phyloP scores from a whole-genome alignment of 2,329 filamentous ascomycete species.

The Metarhizium robertsii region DNA sequence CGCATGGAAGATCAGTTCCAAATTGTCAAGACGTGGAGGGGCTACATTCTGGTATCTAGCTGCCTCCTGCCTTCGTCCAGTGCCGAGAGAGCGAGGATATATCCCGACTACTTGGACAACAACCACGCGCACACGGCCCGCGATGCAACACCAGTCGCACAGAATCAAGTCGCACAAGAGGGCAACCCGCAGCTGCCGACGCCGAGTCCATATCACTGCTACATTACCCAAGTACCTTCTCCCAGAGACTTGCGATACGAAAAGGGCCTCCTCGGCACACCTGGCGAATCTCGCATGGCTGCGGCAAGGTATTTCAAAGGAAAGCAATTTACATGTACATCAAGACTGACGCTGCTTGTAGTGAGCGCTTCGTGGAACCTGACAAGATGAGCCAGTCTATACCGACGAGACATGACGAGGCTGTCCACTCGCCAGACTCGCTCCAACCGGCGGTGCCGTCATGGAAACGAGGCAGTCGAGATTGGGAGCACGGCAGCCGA shows the following conservation, averaged over 20 bases:
- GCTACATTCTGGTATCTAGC: background rate
- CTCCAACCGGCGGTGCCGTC: background rate
- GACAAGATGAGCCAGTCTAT: background rate
- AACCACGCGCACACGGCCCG: background rate
- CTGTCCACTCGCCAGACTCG: background rate
- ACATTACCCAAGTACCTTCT: background rate
- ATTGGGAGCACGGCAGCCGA: background rate
- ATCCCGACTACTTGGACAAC: background rate
- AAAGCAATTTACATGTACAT: background rate
- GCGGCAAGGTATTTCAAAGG: background rate
- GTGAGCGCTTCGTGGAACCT: background rate
- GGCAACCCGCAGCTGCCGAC: background rate
- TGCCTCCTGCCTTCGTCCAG: background rate
- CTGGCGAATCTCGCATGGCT: background rate
- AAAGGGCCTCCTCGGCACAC: background rate
- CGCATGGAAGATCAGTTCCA: background rate
- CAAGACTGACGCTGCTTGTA: background rate
- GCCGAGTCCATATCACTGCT: background rate
- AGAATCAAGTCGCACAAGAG: background rate
- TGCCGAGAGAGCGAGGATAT: background rate
- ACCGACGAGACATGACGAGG: background rate
- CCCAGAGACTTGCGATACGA: background rate
- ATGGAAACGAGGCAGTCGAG: background rate
- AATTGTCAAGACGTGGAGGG: background rate
- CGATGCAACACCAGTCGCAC: background rate